Percentiles rank a stretch among this genome's conserved stretches.
phyloP scores from a whole-genome alignment of 2,329 filamentous ascomycete genomes.

The Calonectria ilicicola region DNA sequence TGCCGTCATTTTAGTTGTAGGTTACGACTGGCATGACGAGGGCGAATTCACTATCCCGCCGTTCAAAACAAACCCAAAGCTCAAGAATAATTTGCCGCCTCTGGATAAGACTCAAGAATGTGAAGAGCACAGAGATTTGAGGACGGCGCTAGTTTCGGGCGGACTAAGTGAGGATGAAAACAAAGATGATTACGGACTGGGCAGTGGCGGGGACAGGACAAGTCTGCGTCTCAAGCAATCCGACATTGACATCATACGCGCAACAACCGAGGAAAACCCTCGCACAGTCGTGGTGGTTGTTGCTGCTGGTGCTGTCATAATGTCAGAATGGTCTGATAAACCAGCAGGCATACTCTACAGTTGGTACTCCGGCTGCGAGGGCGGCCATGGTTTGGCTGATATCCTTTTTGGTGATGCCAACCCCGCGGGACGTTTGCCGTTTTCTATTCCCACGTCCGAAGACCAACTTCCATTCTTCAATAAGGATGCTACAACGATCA shows the following conservation, averaged over 20 bases:
- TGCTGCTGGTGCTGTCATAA: constrained; percentile 34
- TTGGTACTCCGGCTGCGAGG: constrained; percentile 38
- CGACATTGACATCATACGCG: constrained; percentile 31
- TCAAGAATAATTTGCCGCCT: background rate
- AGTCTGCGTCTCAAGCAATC: constrained; percentile 22
- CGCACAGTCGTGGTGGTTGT: constrained; percentile 26
- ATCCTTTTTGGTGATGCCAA: constrained; percentile 26
- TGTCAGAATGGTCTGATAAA: constrained; percentile 30
- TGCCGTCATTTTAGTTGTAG: constrained; percentile 30
- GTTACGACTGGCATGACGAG: constrained; percentile 17
- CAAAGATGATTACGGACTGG: constrained; percentile 21
- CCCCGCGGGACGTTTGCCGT: constrained; percentile 28
- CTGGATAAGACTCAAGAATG: background rate
- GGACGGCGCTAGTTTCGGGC: background rate
- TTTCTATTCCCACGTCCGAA: constrained; percentile 32
- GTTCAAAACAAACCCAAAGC: background rate
- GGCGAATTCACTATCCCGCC: background rate
- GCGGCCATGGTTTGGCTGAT: constrained; percentile 32
- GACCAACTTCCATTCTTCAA: constrained; percentile 30
- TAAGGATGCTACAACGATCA: constrained; percentile 21
- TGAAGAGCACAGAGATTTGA: background rate
- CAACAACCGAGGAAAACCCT: constrained; percentile 16
- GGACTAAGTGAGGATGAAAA: background rate
- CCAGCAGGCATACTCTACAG: constrained; percentile 23
- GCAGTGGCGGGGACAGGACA: constrained; percentile 31